Conservation (phyloP, 139 green algal genomes). For the Haematococcus sp. region DNA sequence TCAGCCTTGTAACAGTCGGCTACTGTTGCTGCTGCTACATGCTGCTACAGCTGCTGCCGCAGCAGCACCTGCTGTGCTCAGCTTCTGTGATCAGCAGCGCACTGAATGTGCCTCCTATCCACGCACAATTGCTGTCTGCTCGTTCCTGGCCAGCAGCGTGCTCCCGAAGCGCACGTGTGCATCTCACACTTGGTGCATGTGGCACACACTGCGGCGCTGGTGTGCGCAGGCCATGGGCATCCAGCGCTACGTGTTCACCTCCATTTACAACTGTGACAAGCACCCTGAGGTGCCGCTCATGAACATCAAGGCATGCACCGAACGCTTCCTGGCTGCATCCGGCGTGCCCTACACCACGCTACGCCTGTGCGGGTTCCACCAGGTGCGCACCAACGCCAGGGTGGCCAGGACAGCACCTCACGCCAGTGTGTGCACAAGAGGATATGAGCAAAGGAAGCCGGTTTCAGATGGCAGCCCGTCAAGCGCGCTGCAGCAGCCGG, state of each 20-base stretch:
- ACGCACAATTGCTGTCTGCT: too few relatives aligned
- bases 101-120: too few relatives aligned
- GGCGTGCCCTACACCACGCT: constrained; percentile 93
- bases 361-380: constrained; percentile 95
- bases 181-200: neutral
- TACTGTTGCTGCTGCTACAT: too few relatives aligned
- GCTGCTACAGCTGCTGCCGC: neutral
- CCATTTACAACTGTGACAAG: constrained; percentile 93
- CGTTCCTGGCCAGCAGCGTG: too few relatives aligned
- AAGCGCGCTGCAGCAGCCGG: too few relatives aligned
- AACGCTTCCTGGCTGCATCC: constrained; percentile 83
- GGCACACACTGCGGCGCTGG: neutral
- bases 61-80: neutral
- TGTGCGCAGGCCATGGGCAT: constrained; percentile 93
- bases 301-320: constrained; percentile 92
- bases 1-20: too few relatives aligned
- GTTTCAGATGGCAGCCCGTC: too few relatives aligned
- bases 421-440: too few relatives aligned
- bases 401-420: too few relatives aligned
- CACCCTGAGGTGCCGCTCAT: constrained; percentile 92
- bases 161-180: neutral
- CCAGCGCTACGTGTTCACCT: constrained; percentile 96
- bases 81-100: too few relatives aligned
- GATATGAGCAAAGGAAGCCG: too few relatives aligned
- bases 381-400: constrained; percentile 42